A percentile compares a stretch with the other conserved stretches of the same genome.
phyloP scores from a whole-genome alignment of 352 stramenopile genomes.

The Thalassiosira hispida region DNA sequence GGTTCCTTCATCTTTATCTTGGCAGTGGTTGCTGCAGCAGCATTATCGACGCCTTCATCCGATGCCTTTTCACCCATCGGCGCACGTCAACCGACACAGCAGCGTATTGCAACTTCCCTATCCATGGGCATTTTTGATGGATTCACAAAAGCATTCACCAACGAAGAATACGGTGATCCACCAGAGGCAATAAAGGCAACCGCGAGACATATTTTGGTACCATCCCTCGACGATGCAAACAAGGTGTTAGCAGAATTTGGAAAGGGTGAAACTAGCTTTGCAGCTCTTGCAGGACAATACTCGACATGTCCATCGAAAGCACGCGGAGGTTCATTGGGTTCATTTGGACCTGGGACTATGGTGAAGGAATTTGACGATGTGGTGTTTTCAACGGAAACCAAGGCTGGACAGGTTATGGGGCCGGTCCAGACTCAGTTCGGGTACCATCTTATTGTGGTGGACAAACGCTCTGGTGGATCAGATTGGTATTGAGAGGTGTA shows the following conservation, averaged over 20 bases:
- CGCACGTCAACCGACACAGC: not conserved
- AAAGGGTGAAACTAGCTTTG: constrained; percentile 51
- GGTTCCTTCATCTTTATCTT: constrained; percentile 3
- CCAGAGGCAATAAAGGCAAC: constrained; percentile 71
- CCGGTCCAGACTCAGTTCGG: constrained; percentile 66
- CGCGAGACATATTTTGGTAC: constrained; percentile 75
- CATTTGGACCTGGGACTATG: constrained; percentile 73
- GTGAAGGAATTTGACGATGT: constrained; percentile 80
- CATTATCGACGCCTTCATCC: not conserved
- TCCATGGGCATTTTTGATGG: constrained; percentile 67
- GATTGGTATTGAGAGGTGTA: constrained; percentile 58
- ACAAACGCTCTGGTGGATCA: constrained; percentile 69
- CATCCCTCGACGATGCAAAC: constrained; percentile 54
- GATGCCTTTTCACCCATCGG: constrained; percentile 17
- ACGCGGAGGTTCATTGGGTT: constrained; percentile 65
- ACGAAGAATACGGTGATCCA: constrained; percentile 65
- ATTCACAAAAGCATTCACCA: constrained; percentile 64
- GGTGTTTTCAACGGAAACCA: constrained; percentile 68
- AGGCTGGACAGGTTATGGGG: constrained; percentile 58
- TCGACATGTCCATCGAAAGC: constrained; percentile 70
- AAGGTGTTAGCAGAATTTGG: constrained; percentile 55
- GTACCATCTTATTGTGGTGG: constrained; percentile 79
- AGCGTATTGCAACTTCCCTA: constrained; percentile 17
- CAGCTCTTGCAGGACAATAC: constrained; percentile 54
- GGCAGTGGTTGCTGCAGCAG: not conserved